Conservation (phyloP, 257 asterid species). For the Knoxia roxburghii region DNA sequence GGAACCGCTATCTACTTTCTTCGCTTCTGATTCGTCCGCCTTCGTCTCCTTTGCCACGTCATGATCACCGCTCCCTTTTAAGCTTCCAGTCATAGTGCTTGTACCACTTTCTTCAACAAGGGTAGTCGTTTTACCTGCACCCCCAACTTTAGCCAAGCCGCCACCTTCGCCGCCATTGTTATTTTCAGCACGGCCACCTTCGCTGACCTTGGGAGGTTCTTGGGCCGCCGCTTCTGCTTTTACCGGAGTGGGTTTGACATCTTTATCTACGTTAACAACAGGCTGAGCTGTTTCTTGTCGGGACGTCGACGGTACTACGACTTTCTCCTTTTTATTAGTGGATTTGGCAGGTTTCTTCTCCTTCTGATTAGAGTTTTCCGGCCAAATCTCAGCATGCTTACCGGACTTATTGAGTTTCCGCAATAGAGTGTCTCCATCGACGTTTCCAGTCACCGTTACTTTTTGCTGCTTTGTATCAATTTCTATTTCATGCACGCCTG, state of each 20-base stretch:
- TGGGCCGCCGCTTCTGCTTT: constrained; percentile 14
- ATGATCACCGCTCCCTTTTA: constrained; percentile 11
- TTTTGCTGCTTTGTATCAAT: constrained; percentile 60
- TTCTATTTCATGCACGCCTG: constrained; percentile 51
- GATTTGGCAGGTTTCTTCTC: constrained; percentile 12
- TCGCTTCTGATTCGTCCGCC: constrained; percentile 23
- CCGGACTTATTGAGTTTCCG: constrained; percentile 46
- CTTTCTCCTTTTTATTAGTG: constrained; percentile 23
- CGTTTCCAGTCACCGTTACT: constrained; percentile 51
- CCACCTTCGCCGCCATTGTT: neutral
- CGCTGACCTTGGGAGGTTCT: constrained; percentile 1
- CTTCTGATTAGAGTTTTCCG: constrained; percentile 22
- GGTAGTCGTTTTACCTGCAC: constrained; percentile 11
- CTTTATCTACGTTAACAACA: neutral
- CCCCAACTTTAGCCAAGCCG: constrained; percentile 10
- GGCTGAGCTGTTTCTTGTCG: constrained; percentile 15
- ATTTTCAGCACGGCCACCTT: neutral
- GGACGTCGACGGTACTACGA: too few relatives aligned
- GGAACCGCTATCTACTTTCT: constrained; percentile 23
- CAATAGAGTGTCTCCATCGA: constrained; percentile 33
- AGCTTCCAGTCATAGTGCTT: neutral
- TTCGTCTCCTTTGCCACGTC: constrained; percentile 17
- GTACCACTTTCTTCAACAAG: constrained; percentile 7
- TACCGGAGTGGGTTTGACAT: constrained; percentile 12
- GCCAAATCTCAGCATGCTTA: constrained; percentile 58